Evolutionary conservation across 352 stramenopile genomes (phyloP), one percentile per base, ranked within the genome.

Genomic region (Thalassiosira exigua): DNA sequence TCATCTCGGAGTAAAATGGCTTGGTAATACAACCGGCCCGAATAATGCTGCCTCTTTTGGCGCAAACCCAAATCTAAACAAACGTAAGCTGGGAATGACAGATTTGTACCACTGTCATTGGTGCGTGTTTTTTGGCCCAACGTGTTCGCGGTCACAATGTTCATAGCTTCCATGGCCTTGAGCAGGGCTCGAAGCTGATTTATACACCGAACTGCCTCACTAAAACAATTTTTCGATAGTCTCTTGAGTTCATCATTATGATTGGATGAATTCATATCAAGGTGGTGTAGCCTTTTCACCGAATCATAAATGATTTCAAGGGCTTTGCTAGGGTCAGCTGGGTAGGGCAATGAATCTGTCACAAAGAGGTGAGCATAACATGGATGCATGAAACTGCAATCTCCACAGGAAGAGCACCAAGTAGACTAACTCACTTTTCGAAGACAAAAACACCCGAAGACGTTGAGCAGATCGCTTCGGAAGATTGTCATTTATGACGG

Each of bases 31-130:
- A 90, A 32, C 11, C 71, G 26, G 30, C 84, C 85, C 62, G 87
- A 69, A 72, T 86, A 91, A 69, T 86, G 33, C n/a, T 53, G 30
- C 12, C 19, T 14, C 1, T 65, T 60, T 48, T 48, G 85, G 41
- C 78, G 69, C 9, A 93, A 41, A 26, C 88, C 88, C 19, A 93
- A 46, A 72, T 93, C 88, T 4, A 93, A 33, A 14, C 83, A 87
- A 50, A 92, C 85, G 50, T 81, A 91, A 12, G 81, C 24, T 52
- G 88, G 86, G 56, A 50, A 52, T 29, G 51, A 83, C 7, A 82
- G 11, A 9, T 75, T 36, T n/a, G 33, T 67, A 1, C 69, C 21
- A 17, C 19, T 21, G 29, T 46, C 52, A 54, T 26, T 22, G 41
- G 22, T 33, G 9, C 58, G 22, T 29, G 17, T 29, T 0, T 59